Percentiles rank a stretch among this genome's conserved stretches.
Evolutionary conservation across 306 rosid species (phyloP).

Genomic region (Oxytropis ochrocephala): DNA sequence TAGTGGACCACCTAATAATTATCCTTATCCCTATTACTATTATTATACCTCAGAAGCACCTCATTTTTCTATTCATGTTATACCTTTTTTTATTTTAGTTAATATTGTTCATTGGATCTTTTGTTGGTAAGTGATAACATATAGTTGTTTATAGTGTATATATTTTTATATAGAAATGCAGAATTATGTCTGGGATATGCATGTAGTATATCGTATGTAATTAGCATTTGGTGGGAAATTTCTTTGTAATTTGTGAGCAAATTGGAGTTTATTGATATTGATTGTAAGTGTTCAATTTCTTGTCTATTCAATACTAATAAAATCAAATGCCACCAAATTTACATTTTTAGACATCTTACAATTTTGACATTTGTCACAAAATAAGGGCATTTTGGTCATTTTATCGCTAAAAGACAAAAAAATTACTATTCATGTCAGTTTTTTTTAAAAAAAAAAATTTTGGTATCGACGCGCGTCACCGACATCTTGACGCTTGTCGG

Average conservation of each 20-base stretch:
- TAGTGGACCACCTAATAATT: not conserved
- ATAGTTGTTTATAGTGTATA: not conserved
- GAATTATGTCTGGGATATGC: not conserved
- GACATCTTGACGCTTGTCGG: no score
- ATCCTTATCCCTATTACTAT: conserved; percentile 8
- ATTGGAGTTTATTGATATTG: not conserved
- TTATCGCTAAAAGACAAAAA: no score
- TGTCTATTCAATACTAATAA: no score
- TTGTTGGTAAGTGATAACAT: not conserved
- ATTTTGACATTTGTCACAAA: no score
- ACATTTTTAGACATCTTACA: no score
- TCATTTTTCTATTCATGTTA: not conserved
- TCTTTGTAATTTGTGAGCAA: not conserved
- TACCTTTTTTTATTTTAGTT: not conserved
- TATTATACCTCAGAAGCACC: conserved; percentile 2
- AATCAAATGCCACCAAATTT: no score
- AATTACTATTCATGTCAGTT: no score
- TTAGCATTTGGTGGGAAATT: not conserved
- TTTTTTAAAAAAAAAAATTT: no score
- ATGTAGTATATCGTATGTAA: no score
- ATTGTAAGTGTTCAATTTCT: no score
- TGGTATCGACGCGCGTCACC: no score
- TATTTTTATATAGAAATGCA: not conserved
- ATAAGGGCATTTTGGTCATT: no score
- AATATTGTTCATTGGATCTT: not conserved